These are phyloP conservation scores for Rhizophora mangle DNA, from an alignment of 345 rosid species.

Conservation along the genomic window DNA sequence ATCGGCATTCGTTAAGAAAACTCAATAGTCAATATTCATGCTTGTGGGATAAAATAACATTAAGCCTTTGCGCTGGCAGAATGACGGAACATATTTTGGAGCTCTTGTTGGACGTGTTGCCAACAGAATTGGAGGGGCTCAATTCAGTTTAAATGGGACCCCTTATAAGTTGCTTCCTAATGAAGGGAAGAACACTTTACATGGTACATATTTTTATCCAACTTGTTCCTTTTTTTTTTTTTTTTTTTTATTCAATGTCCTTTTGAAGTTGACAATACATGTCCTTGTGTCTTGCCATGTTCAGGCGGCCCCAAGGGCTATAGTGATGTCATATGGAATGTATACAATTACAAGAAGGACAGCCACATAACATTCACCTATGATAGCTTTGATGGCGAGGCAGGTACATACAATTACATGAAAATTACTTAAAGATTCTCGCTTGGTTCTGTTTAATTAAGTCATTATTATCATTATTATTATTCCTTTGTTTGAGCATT, in stretches of 20 bases:
- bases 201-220: slow-evolving; percentile 15
- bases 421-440: too few relatives aligned
- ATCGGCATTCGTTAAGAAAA: too few relatives aligned
- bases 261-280: too few relatives aligned
- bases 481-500: too few relatives aligned
- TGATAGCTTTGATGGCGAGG: slow-evolving; percentile 61
- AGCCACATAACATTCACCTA: slow-evolving; percentile 54
- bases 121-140: slow-evolving; percentile 24
- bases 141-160: slow-evolving; percentile 17
- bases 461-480: too few relatives aligned
- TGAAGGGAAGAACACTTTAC: slow-evolving; percentile 19
- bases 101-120: slow-evolving; percentile 34
- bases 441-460: too few relatives aligned
- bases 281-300: background rate
- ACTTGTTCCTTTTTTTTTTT: background rate
- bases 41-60: too few relatives aligned
- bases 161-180: slow-evolving; percentile 22
- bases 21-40: too few relatives aligned
- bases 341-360: slow-evolving; percentile 28
- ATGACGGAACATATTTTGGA: slow-evolving; percentile 31
- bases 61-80: slow-evolving; percentile 5
- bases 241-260: too few relatives aligned
- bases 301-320: slow-evolving; percentile 74
- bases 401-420: slow-evolving; percentile 37
- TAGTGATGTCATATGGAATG: slow-evolving; percentile 59